Conservation (phyloP, 768 basidiomycete genomes). For the Pleurotus platypus region DNA sequence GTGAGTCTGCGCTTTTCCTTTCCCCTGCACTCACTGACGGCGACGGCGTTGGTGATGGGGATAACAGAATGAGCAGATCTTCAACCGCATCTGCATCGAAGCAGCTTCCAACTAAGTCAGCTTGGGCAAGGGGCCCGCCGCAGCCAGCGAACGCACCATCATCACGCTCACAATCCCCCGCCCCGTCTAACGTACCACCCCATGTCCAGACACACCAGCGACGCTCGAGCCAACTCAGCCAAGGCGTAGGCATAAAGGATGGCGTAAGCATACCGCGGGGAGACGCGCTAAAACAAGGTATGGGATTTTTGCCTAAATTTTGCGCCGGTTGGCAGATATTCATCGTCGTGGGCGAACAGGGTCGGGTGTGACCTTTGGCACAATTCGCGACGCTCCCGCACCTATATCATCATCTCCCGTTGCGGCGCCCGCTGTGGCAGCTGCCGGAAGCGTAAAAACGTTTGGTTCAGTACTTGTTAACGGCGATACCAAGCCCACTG, state of each 20-base stretch:
- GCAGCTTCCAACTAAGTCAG: conserved; percentile 78
- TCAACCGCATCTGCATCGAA: conserved; percentile 70
- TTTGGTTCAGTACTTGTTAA: conserved; percentile 76
- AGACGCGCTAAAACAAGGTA: conserved; percentile 67
- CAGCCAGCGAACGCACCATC: conserved; percentile 55
- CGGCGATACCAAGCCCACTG: conserved; percentile 63
- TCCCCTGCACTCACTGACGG: conserved; percentile 12
- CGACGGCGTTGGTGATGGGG: background rate
- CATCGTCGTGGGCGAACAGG: conserved; percentile 24
- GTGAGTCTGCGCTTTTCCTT: conserved; percentile 22
- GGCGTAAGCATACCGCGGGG: conserved; percentile 71
- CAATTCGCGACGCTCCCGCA: conserved; percentile 78
- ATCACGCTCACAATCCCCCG: conserved; percentile 78
- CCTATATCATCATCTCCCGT: conserved; percentile 84
- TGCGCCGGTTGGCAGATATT: conserved; percentile 3
- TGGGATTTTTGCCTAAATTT: conserved; percentile 18
- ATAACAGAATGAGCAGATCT: conserved; percentile 88
- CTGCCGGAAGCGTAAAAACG: conserved; percentile 65
- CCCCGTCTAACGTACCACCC: conserved; percentile 41
- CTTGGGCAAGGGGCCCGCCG: conserved; percentile 90
- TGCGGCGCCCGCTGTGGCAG: conserved; percentile 57
- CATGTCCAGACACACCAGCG: conserved; percentile 64
- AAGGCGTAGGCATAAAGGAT: conserved; percentile 73
- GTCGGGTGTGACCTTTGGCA: conserved; percentile 80
- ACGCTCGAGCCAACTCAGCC: conserved; percentile 72